Conservation (phyloP, 208 protist species). For the Acanthamoeba lugdunensis region DNA sequence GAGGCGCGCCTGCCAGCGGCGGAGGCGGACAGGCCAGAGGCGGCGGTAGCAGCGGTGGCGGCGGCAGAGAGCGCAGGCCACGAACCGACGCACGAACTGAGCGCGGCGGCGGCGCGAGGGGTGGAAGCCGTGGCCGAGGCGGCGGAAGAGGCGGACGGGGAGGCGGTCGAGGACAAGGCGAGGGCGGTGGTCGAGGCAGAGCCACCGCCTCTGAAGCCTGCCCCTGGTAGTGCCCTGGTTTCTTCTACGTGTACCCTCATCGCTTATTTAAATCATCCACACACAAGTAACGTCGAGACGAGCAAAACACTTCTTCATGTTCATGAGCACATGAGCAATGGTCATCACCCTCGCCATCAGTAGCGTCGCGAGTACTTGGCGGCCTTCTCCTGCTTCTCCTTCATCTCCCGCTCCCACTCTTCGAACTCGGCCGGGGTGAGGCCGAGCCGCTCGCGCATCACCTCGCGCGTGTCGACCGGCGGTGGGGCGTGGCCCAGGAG, state of each 20-base stretch:
- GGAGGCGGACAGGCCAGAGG: not conserved
- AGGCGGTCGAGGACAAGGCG: not conserved
- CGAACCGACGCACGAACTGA: not conserved
- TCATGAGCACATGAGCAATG: too few species aligned
- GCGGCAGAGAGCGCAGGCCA: not conserved
- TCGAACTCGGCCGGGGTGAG: not conserved
- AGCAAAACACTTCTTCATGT: too few species aligned
- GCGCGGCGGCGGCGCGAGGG: not conserved
- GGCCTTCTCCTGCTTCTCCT: conserved; percentile 48
- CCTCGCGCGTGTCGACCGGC: not conserved
- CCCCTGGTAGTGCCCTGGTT: not conserved
- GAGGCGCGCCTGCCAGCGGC: not conserved
- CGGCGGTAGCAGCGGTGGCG: too few species aligned
- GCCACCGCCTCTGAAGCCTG: not conserved
- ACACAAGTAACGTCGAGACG: too few species aligned
- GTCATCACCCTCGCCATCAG: conserved; percentile 50
- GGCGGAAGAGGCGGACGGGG: not conserved
- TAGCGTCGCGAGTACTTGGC: conserved; percentile 14
- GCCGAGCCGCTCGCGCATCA: not conserved
- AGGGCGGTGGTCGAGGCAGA: not conserved
- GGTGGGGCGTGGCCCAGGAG: conserved; percentile 5
- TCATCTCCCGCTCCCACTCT: conserved; percentile 60
- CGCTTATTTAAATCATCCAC: too few species aligned
- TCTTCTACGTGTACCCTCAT: not conserved
- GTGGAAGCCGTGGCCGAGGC: not conserved